These are phyloP conservation scores for Cryptococcus amylolentus DNA, from an alignment of 1,284 basidiomycete species.

Conservation along the genomic window DNA sequence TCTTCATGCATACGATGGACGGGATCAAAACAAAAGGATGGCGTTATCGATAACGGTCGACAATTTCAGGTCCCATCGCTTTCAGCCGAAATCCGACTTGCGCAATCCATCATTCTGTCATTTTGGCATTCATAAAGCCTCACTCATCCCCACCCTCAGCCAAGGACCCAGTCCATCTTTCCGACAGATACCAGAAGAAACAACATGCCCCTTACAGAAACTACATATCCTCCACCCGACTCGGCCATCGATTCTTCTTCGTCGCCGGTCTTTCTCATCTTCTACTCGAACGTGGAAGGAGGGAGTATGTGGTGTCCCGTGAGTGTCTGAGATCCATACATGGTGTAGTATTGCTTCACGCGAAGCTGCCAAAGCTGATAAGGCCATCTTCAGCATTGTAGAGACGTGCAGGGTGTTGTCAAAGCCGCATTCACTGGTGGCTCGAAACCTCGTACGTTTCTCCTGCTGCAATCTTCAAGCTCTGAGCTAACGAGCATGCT, in stretches of 20 bases:
- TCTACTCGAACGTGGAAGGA: slow-evolving; percentile 9
- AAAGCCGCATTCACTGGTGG: slow-evolving; percentile 11
- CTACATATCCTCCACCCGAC: slow-evolving; percentile 15
- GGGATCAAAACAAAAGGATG: too few relatives aligned
- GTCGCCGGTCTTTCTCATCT: slow-evolving; percentile 10
- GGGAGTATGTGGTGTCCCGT: slow-evolving; percentile 17
- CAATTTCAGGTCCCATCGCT: too few relatives aligned
- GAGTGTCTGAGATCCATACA: background rate
- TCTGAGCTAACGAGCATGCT: background rate
- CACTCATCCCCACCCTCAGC: too few relatives aligned
- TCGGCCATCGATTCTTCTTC: background rate
- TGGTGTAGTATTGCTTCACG: background rate
- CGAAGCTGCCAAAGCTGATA: background rate
- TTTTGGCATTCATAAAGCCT: too few relatives aligned
- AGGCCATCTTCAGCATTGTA: slow-evolving; percentile 10
- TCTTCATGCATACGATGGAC: too few relatives aligned
- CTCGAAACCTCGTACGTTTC: slow-evolving; percentile 14
- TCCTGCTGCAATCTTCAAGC: background rate
- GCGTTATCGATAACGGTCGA: too few relatives aligned
- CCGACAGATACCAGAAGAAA: background rate
- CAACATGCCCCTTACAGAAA: slow-evolving; percentile 8
- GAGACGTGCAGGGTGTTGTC: slow-evolving; percentile 17
- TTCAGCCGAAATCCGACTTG: too few relatives aligned
- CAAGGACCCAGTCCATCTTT: too few relatives aligned
- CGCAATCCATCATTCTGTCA: too few relatives aligned